Base-by-base conservation (phyloP, 805 yeast genomes). In the Candida maris region DNA sequence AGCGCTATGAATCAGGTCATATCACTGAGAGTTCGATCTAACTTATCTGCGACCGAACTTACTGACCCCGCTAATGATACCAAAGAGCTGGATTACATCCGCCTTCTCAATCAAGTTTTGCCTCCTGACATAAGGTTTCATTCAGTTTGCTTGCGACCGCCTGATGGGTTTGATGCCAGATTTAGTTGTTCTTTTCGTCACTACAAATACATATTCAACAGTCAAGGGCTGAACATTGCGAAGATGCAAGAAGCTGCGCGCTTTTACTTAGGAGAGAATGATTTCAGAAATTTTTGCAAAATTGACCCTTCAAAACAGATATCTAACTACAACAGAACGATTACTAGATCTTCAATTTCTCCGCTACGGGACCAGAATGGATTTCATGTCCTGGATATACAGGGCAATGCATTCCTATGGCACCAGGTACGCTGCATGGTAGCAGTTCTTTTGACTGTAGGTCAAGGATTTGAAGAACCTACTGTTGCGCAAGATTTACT, bases 391-490 rank as follows among this genome's bases (percentile, higher is more conserved):
- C 78, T 91, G 57, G 88, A 87, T 55, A 64, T 93, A 35, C 70
- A 74, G 44, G 98, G 98, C 0, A 68, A 85, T 1, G 98, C 97
- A 6, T 93, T 93, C 49, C 62, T 93, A 38, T 93, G 97, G 97
- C 97, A 93, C 57, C 98, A 93, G 61, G 98, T 93, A 14, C 74
- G 98, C 39, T 88, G 95, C 48, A 93, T 93, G 93, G 76, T 88
- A 65, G 96, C 95, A 0, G 67, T 84, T 8, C 57, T 93, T 38
- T 76, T 93, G 36, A 61, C 83, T 17, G 79, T 88, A 6, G 98
- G 96, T 1, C 95, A 88, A 58, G 67, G 67, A 12, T 68, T 75
- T 15, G 98, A 93, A 57, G 38, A 56, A 0, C 81, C 87, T 0
- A 51, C 59, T 1, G 59, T 87, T 0, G 67, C 93, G 2, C 57